Evolutionary conservation across 164 flowering plant genomes (phyloP), one percentile per base, ranked within the genome.

Genomic region (Tetrastigma voinierianum): DNA sequence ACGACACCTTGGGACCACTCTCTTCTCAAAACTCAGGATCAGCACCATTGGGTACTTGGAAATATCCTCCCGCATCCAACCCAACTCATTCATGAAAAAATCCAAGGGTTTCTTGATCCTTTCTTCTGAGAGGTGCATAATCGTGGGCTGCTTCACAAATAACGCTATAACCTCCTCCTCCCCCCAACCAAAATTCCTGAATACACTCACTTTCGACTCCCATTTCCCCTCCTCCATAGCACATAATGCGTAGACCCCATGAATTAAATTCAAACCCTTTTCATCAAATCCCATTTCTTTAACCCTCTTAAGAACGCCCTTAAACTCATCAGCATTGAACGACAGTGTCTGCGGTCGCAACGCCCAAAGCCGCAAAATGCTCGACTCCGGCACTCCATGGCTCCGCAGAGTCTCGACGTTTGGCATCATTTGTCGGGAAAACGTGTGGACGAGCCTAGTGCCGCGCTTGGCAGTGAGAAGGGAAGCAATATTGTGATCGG

Each of bases 391-490:
- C 17, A 62, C 54, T 4, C 65, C 65, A 19, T 45, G 17, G 20
- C 46, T 18, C 5, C 52, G 21, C 12, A 61, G 51, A 61, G 51
- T 61, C 10, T 48, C 23, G 54, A 62, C 14, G 2, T 62, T 62
- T 32, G 54, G n/a, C 43, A 2, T 55, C 54, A 20, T 46, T 5
- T 4, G 11, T 9, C 23, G 57, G 2, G 44, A 4, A 19, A 48
- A 63, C 12, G 23, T 25, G 20, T 12, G 56, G 11, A 63, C 57
- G 11, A 25, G 10, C 57, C 66, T 16, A 23, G 46, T 16, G 7
- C 66, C 66, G 15, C 66, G 66, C 66, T 63, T 63, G 20, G 10
- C 7, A 43, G 52, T 13, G 19, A 63, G 19, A 63, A 63, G 45
- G 15, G 66, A 46, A 32, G 40, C 40, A 11, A 44, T 14, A 11